Base-by-base conservation (phyloP, 805 yeast species). In the Ogataea pignaliae region DNA sequence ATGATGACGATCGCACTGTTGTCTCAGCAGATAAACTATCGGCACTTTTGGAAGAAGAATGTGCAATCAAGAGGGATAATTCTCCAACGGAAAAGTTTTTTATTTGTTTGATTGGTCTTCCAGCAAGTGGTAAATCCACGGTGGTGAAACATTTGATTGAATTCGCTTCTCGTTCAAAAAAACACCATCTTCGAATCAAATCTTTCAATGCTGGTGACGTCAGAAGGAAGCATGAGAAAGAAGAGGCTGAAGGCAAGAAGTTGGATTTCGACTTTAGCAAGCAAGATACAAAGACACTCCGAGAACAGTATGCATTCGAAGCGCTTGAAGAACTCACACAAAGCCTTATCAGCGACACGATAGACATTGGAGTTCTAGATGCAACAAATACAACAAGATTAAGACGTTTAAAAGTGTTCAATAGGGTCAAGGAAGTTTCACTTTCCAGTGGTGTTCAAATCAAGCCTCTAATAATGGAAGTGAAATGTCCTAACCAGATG, bases 291-390 rank as follows among this genome's bases (percentile, higher is more conserved):
- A 76, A 76, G 10, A 70, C 73, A 29, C 69, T 87, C 37, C 76
- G 97, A 51, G 97, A 91, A 56, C 76, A 81, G 58, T 93, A 96
- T 95, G 98, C 98, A 0, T 81, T 88, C 79, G 95, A 90, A 55
- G 91, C 98, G 0, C 68, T 91, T 45, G 86, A 85, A 46, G 84
- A 83, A 55, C 67, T 93, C 40, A 70, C 88, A 18, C 85, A 85
- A 50, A 82, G 83, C 61, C 75, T 93, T 9, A 60, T 85, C 33
- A 72, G 76, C 17, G 93, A 89, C 1, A 73, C 78, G n/a, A 95
- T 96, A 1, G 83, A 90, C 5, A 93, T 91, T 3, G 99, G 97
- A 2, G 83, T 91, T 11, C 81, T 85, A 56, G 95, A 85, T 63
- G 93, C 93, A n/a, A 63, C 68, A 7, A 63, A 63, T 42, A 79